Evolutionary conservation across 148 eudicot genomes (phyloP).

Genomic region (Spergularia marina): DNA sequence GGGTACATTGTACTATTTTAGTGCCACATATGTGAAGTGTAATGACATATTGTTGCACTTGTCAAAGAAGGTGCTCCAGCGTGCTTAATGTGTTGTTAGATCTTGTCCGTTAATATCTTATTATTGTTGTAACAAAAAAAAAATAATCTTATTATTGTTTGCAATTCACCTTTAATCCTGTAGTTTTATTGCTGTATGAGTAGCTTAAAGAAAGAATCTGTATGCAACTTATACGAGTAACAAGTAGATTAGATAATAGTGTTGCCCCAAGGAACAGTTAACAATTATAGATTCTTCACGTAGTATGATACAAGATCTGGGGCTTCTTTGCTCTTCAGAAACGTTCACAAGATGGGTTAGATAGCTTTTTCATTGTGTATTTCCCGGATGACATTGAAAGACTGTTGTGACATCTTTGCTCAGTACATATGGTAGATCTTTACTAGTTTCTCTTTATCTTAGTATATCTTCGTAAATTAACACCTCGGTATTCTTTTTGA

Average conservation of each 20-base stretch:
- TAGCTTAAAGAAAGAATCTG: neutral
- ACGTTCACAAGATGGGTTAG: neutral
- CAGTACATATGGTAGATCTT: conserved; percentile 1
- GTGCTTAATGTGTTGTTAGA: no score
- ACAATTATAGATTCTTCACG: no score
- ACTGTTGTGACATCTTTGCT: conserved; percentile 10
- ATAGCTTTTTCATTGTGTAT: neutral
- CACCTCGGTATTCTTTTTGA: neutral
- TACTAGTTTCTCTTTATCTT: neutral
- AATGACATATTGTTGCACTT: neutral
- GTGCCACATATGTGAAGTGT: neutral
- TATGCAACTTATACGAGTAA: neutral
- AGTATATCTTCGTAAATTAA: neutral
- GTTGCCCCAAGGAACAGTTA: neutral
- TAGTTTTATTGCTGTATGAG: no score
- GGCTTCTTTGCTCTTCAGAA: neutral
- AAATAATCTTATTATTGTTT: no score
- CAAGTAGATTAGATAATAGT: neutral
- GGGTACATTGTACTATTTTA: neutral
- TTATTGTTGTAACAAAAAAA: no score
- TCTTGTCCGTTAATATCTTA: no score
- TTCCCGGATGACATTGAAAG: neutral
- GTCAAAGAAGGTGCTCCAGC: no score
- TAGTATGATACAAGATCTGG: neutral
- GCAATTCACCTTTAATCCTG: no score